Base-by-base conservation (phyloP, 345 rosid genomes). In the Anacardium occidentale region DNA sequence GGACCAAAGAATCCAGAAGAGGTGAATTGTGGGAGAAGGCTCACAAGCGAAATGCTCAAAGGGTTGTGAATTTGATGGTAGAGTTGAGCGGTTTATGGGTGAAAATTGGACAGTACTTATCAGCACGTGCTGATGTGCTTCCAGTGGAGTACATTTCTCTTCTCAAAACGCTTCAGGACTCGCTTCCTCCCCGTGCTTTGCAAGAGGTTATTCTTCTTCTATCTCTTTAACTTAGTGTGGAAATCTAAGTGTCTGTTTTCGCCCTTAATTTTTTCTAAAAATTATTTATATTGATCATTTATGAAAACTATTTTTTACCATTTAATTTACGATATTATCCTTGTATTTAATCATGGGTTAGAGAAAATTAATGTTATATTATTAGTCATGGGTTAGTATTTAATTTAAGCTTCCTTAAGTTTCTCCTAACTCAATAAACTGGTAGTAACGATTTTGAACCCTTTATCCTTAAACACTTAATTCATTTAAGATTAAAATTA, bases 121-220 rank as follows among this genome's bases (percentile, higher is more conserved):
- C 98, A 7, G 90, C 97, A 51, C 97, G 97, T 54, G 98, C 97
- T 69, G 98, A 94, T 80, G 98, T 94, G 66, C 89, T 94, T 73
- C 98, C 97, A 77, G 77, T 63, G 63, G 92, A 97, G 0, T 94
- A 89, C 82, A 89, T 89, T 56, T 68, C 89, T 45, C 85, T 84
- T 75, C 97, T 94, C 78, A 89, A 62, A 78, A 93, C 88, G 87
- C 78, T 94, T 77, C 98, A 94, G 76, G 98, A 94, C 75, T 92
- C 98, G 37, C 94, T 92, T 64, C 98, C 98, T 76, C 97, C 98
- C 73, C 95, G 98, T 53, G 86, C 98, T 5, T 69, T 92, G 75
- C 70, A 78, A 72, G 98, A 94, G 98, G 98, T 90, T 72, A 61
- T 63, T 69, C 11, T 60, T 32, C 69, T 13, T 60, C 25, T 63